Evolutionary conservation across 345 rosid species (phyloP).

Genomic region (Cardiospermum halicacabum): DNA sequence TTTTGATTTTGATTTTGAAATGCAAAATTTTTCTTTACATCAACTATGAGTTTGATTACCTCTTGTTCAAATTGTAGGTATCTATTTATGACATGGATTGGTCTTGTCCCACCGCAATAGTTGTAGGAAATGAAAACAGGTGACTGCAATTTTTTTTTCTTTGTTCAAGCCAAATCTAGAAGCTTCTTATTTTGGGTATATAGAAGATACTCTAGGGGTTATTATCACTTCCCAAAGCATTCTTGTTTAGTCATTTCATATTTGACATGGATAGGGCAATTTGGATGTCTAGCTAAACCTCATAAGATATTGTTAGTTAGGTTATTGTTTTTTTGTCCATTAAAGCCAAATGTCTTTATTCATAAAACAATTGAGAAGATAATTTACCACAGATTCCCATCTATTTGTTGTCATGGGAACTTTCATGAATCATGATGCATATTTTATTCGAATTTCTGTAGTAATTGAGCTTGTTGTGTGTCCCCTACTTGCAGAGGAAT

Average conservation of each 20-base stretch:
- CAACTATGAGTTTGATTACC: not conserved
- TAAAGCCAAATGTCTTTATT: not conserved
- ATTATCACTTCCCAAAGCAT: not conserved
- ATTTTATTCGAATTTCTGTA: not conserved
- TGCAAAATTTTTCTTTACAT: not conserved
- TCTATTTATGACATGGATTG: slow-evolving; percentile 94
- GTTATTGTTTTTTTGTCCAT: not conserved
- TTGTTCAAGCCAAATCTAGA: not conserved
- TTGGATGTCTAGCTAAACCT: not conserved
- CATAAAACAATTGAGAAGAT: not conserved
- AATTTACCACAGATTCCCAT: not conserved
- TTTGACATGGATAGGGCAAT: not conserved
- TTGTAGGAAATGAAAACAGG: slow-evolving; percentile 90
- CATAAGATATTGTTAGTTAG: not conserved
- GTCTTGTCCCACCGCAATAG: slow-evolving; percentile 91
- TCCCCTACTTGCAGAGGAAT: slow-evolving; percentile 64
- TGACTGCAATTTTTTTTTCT: slow-evolving; percentile 11
- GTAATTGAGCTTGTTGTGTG: not conserved
- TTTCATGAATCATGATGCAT: not conserved
- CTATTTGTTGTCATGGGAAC: slow-evolving; percentile 3
- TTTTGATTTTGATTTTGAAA: no score
- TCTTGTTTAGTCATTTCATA: not conserved
- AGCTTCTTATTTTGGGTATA: not conserved
- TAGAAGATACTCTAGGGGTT: not conserved
- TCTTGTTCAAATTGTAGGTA: slow-evolving; percentile 35